Conservation (phyloP, 805 yeast species). For the Candida manassasensis region DNA sequence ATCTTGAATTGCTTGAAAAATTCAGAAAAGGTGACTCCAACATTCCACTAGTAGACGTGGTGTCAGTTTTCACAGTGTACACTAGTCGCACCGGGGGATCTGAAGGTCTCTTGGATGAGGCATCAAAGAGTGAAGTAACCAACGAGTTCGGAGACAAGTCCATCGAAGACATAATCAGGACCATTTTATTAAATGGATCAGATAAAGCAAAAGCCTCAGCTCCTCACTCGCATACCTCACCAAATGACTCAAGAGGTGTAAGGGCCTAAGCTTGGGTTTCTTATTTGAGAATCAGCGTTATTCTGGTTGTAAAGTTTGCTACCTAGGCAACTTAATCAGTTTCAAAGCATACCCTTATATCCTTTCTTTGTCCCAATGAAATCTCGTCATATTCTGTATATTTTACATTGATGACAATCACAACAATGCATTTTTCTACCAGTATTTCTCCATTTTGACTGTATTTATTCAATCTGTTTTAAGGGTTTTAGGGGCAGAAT, state of each 20-base stretch:
- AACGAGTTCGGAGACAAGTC: slow-evolving; percentile 64
- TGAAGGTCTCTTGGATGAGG: slow-evolving; percentile 68
- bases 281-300: no score
- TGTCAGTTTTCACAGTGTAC: slow-evolving; percentile 63
- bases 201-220: slow-evolving; percentile 29
- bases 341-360: no score
- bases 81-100: slow-evolving; percentile 60
- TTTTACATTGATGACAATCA: no score
- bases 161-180: slow-evolving; percentile 53
- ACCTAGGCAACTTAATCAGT: no score
- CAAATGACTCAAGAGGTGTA: slow-evolving; percentile 46
- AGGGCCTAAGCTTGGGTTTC: slow-evolving; percentile 22
- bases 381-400: no score
- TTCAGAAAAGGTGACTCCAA: slow-evolving; percentile 49
- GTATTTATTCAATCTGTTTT: no score
- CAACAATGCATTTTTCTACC: no score
- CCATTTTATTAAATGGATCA: slow-evolving; percentile 57
- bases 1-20: slow-evolving; percentile 42
- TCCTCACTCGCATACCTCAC: slow-evolving; percentile 19
- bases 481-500: no score
- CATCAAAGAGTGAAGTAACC: slow-evolving; percentile 58
- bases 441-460: no score
- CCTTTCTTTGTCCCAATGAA: no score
- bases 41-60: slow-evolving; percentile 56
- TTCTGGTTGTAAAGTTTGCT: no score